Base-by-base conservation (phyloP, 805 yeast genomes). In the Saccharomyces cerevisiae region DNA sequence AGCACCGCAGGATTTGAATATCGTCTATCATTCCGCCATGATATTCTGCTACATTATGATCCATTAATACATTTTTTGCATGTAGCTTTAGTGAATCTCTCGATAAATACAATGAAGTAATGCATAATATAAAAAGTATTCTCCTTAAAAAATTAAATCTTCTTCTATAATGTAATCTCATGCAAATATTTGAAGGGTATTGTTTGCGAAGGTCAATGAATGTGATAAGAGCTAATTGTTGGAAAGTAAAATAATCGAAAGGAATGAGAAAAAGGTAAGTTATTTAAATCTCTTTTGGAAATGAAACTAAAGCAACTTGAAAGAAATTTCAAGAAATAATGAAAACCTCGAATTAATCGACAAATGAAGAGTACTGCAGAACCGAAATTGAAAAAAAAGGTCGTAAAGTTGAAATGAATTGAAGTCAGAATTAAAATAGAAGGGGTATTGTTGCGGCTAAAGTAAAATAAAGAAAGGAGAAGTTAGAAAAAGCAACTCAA, bases 1-100 rank as follows among this genome's bases (percentile, higher is more conserved):
- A 66, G 53, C 73, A 70, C 21, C 60, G 53, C 14, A 67, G 57
- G n/a, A 60, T 32, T 54, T 59, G 66, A 51, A 70, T 59, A 51
- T 69, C 72, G 50, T 64, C 69, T 27, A 70, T 61, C 14, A 56
- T 53, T 14, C 72, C 73, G 1, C 70, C 71, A 0, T 31, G 47
- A 58, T 68, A 70, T 4, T 65, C 66, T 3, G 49, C 29, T 4
- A 27, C n/a, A 3, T 52, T 41, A 9, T 22, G 17, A 21, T 21
- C 8, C 13, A 36, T 17, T 1, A 36, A 36, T 17, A 13, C 13
- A 36, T 36, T 36, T 36, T 36, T 36, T 36, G 43, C 24, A 36
- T 36, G 17, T 17, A 36, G 8, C 3, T 17, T 36, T 17, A 36
- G 9, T 36, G 43, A 36, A 36, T 36, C 43, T 17, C 43, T 36